Evolutionary conservation across 2,329 filamentous ascomycete genomes (phyloP), one percentile per base, ranked within the genome.

Genomic region (Colletotrichum tabaci): DNA sequence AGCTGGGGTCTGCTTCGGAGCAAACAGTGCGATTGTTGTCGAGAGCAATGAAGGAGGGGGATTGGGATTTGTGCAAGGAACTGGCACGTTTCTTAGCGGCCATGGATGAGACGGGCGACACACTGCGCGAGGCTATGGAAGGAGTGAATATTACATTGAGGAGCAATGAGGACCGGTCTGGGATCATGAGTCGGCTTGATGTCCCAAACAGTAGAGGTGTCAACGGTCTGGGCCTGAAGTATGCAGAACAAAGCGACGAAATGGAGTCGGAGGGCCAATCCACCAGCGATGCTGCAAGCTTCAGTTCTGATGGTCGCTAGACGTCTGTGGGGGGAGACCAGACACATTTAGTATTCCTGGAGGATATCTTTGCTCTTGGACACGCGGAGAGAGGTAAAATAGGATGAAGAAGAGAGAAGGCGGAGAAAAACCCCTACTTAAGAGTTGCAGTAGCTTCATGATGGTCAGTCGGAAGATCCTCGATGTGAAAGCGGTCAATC

Each of bases 1-100:
- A 94, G 79, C 81, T 93, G 52, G 89, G 87, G 13, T 87, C 91
- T 2, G 92, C 91, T 23, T 92, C 91, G 16, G 91, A 94, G 76
- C 93, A 96, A 79, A 91, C 95, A 23, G 93, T 98, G 4, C 89
- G 95, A 15, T 85, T 99, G 30, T 88, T 99, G 68, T 90, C 90
- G 42, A 87, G 93, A 60, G 96, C 96, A 0, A 96, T 95, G 77
- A 87, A 90, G 42, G 94, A 95, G 80, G 91, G 91, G 60, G 96
- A 98, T 78, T 99, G 95, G 95, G 95, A 98, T 76, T 84, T 99
- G 38, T 98, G 96, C 83, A 96, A 95, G 77, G 96, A 99, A 80
- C 87, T 99, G 38, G 95, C 96, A 13, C 88, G 96, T n/a, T 99
- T 99, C 82, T 84, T 99, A 67, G 95, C 97, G 57, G 96, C 96